Evolutionary conservation across 2,329 filamentous ascomycete species (phyloP).

Genomic region (Cordyceps javanica): DNA sequence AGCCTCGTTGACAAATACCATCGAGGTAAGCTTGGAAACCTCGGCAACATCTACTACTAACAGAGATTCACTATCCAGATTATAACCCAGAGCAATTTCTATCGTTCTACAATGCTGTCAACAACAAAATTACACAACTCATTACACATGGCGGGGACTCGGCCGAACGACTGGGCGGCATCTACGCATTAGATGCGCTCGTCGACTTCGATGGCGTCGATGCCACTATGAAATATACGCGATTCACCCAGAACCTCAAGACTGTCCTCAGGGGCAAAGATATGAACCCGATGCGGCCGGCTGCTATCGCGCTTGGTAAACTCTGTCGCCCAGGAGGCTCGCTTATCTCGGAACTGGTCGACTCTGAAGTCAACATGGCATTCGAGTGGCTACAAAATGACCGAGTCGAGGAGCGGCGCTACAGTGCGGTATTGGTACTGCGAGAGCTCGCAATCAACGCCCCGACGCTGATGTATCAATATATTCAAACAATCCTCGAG

Average conservation of each 20-base stretch:
- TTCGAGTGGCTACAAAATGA: constrained; percentile 97
- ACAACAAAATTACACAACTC: constrained; percentile 54
- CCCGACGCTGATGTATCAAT: constrained; percentile 90
- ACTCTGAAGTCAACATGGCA: constrained; percentile 93
- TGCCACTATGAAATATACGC: constrained; percentile 84
- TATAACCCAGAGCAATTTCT: constrained; percentile 73
- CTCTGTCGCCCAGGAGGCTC: constrained; percentile 89
- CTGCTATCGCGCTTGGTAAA: constrained; percentile 81
- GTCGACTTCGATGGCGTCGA: constrained; percentile 97
- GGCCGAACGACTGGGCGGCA: constrained; percentile 82
- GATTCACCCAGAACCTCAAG: constrained; percentile 87
- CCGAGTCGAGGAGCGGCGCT: constrained; percentile 84
- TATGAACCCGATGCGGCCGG: constrained; percentile 81
- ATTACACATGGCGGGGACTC: constrained; percentile 83
- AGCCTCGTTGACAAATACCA: constrained; percentile 51
- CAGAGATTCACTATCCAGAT: constrained; percentile 46
- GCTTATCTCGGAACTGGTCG: constrained; percentile 89
- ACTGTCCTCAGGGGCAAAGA: constrained; percentile 87
- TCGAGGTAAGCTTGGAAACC: constrained; percentile 37
- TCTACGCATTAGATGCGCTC: constrained; percentile 84
- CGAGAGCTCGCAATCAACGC: constrained; percentile 88
- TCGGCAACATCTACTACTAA: neutral
- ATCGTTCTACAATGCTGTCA: constrained; percentile 49
- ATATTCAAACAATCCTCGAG: constrained; percentile 91
- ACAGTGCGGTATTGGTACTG: constrained; percentile 86